Conservation (phyloP, 1,139 yeast species). For the Hyphopichia fennica region DNA sequence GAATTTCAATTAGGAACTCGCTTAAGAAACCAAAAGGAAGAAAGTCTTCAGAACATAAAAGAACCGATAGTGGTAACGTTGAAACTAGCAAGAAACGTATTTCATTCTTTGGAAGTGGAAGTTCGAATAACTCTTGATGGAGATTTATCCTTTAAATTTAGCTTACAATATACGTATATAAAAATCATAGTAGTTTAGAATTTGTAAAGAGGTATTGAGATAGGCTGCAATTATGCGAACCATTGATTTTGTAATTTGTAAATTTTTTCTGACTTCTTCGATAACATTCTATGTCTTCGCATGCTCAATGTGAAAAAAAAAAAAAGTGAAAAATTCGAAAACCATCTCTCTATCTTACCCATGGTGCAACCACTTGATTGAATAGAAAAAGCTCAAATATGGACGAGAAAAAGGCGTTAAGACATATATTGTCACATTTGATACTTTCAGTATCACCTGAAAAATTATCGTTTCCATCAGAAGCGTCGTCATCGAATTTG, state of each 20-base stretch:
- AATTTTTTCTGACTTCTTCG: background rate
- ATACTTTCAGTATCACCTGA: constrained; percentile 25
- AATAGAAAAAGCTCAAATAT: too few relatives aligned
- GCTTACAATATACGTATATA: too few relatives aligned
- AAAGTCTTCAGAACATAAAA: constrained; percentile 30
- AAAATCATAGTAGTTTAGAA: too few relatives aligned
- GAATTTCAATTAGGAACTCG: constrained; percentile 43
- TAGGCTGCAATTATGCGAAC: background rate
- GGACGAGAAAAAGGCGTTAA: constrained; percentile 9
- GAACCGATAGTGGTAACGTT: constrained; percentile 29
- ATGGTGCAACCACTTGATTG: too few relatives aligned
- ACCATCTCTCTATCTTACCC: too few relatives aligned
- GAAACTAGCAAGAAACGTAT: constrained; percentile 28
- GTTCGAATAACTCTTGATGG: constrained; percentile 1
- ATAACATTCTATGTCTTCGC: constrained; percentile 1
- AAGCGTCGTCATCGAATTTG: constrained; percentile 9
- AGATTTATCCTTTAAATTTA: too few relatives aligned
- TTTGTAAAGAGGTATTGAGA: background rate
- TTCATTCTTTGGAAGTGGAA: constrained; percentile 28
- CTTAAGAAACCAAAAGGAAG: constrained; percentile 37
- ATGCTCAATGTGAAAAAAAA: background rate
- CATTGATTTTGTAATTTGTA: background rate
- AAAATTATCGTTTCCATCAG: constrained; percentile 9
- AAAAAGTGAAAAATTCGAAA: background rate
- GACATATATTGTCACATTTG: constrained; percentile 23